Evolutionary conservation across 1,284 basidiomycete genomes (phyloP).

Genomic region (Leccinum subrobustum): DNA sequence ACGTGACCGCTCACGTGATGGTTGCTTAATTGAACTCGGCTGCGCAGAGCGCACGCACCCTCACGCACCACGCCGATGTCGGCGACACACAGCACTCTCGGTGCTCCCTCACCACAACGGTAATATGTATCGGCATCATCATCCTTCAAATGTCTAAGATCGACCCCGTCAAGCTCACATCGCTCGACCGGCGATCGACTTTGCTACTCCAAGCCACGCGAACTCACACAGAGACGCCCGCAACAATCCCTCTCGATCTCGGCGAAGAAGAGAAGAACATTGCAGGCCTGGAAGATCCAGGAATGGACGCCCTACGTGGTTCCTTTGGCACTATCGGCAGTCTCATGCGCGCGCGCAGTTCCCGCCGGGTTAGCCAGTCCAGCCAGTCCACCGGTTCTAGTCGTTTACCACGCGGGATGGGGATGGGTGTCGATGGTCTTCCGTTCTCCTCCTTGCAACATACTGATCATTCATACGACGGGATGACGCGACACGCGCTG

Average conservation of each 20-base stretch:
- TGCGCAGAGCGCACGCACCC: no score
- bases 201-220: constrained; percentile 80
- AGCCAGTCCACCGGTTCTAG: constrained; percentile 39
- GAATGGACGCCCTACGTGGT: constrained; percentile 87
- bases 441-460: constrained; percentile 24
- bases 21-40: no score
- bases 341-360: constrained; percentile 82
- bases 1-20: no score
- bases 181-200: constrained; percentile 82
- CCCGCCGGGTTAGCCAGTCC: constrained; percentile 60
- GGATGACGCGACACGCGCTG: constrained; percentile 72
- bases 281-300: constrained; percentile 68
- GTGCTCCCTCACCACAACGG: constrained; percentile 20
- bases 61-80: no score
- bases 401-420: constrained; percentile 16
- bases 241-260: constrained; percentile 24
- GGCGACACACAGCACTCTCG: no score
- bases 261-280: constrained; percentile 51
- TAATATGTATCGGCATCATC: constrained; percentile 88
- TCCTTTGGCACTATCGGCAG: constrained; percentile 87
- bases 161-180: constrained; percentile 70
- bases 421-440: constrained; percentile 24
- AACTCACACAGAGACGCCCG: constrained; percentile 51
- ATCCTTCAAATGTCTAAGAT: constrained; percentile 97
- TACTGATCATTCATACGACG: constrained; percentile 35